Base-by-base conservation (phyloP, 148 eudicot species). In the Nepenthes gracilis region DNA sequence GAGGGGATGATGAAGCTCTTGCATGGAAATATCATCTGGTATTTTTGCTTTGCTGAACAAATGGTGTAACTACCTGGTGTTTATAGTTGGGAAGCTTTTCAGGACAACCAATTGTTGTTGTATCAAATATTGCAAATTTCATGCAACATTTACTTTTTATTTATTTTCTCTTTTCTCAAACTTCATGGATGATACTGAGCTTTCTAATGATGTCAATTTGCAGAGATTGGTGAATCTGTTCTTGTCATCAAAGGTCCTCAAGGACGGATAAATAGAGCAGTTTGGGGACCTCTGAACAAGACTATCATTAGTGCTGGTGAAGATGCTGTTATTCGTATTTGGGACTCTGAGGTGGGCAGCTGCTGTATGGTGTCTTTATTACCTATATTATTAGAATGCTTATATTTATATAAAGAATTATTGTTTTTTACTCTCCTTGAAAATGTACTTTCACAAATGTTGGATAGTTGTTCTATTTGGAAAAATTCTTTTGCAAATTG, bases 201-300 rank as follows among this genome's bases (percentile, higher is more conserved):
- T 55, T 57, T 35, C 56, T 9, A 47, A 3, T 58, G 40, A 45
- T 70, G 12, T 50, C n/a, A 50, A 63, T 60, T 62, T 74, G 57
- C 81, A 93, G 98, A 93, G 74, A 73, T 68, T 45, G 75, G 75
- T 63, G 89, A 86, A 52, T 81, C 98, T 60, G 74, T 73, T 67
- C 83, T 84, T 51, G 75, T 78, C 5, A 63, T 93, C 37, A 86
- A 75, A 75, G 98, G 96, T 43, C 95, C 98, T 9, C 74, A 62
- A 53, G 98, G 96, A 68, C 78, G 98, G 71, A 86, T 93, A 32
- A 88, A 86, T 67, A 84, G 96, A 79, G 98, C 98, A 70, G 92
- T 88, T 36, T 93, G 96, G 96, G 96, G 98, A n/a, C 98, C 96
- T 47, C 58, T 93, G 47, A 93, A 93, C 74, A 80, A 69, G 63